Percentiles rank a stretch among this genome's conserved stretches.
Conservation (phyloP, 257 asterid species). For the Solanum ossicruentum region DNA sequence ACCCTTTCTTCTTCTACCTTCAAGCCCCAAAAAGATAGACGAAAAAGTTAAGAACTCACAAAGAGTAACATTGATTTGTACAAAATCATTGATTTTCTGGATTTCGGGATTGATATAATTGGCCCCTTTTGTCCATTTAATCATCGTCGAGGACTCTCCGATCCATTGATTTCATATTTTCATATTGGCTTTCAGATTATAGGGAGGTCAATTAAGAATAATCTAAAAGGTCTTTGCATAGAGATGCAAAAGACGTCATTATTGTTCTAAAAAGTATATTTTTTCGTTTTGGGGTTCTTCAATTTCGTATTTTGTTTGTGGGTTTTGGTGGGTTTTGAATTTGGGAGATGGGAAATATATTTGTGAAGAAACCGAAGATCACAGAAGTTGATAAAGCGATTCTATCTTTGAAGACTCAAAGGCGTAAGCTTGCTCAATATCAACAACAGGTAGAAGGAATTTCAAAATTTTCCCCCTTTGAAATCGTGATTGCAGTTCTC, state of each 20-base stretch:
- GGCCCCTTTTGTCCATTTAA: background rate
- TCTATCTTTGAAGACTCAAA: constrained; percentile 89
- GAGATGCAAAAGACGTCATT: background rate
- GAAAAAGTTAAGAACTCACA: background rate
- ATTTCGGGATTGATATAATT: background rate
- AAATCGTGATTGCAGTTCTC: background rate
- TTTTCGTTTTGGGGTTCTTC: background rate
- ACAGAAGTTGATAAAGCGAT: constrained; percentile 91
- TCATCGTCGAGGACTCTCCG: background rate
- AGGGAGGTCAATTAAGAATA: background rate
- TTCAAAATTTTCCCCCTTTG: background rate
- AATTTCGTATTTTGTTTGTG: background rate
- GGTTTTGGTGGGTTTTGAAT: background rate
- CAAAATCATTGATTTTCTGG: background rate
- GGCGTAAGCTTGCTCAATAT: constrained; percentile 93
- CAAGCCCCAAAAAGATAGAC: background rate
- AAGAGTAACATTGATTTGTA: background rate
- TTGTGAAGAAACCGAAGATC: constrained; percentile 88
- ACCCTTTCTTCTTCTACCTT: background rate
- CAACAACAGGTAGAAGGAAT: constrained; percentile 69
- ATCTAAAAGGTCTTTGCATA: background rate
- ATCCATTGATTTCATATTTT: background rate
- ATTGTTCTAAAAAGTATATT: background rate
- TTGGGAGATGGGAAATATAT: constrained; percentile 62
- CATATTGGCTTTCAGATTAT: background rate